A percentile compares a stretch with the other conserved stretches of the same genome.
These are phyloP conservation scores for Colletotrichum liaoningense DNA, from an alignment of 2,329 filamentous ascomycete genomes.

Conservation along the genomic window DNA sequence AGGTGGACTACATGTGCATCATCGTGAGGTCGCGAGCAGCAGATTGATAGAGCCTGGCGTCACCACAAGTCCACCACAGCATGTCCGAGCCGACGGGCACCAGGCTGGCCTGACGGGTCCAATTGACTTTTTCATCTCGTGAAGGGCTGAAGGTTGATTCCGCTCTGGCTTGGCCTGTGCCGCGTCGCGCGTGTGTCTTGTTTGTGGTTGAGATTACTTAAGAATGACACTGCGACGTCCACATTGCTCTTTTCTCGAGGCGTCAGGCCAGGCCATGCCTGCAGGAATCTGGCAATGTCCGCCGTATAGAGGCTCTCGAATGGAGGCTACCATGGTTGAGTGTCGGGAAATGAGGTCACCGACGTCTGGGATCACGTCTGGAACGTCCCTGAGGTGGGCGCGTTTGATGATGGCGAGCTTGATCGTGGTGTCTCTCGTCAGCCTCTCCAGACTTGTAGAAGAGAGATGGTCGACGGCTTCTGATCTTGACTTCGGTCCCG, in stretches of 20 bases:
- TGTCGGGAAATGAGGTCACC: constrained; percentile 15
- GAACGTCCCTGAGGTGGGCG: neutral
- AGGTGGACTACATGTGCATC: neutral
- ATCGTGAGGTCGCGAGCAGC: neutral
- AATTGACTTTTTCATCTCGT: constrained; percentile 29
- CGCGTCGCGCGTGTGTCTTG: neutral
- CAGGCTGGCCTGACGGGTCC: constrained; percentile 16
- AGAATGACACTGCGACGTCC: constrained; percentile 22
- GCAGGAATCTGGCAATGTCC: constrained; percentile 5
- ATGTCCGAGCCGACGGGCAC: too few species aligned
- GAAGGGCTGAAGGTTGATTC: constrained; percentile 21
- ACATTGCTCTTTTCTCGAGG: neutral
- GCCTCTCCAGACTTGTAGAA: neutral
- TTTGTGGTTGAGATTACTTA: constrained; percentile 6
- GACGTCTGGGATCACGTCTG: constrained; percentile 12
- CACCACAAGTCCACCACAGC: too few species aligned
- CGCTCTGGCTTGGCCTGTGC: constrained; percentile 16
- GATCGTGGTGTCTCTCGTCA: neutral
- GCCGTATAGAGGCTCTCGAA: neutral
- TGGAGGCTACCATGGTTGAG: neutral
- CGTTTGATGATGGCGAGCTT: neutral
- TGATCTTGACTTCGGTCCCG: constrained; percentile 22
- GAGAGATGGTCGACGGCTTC: neutral
- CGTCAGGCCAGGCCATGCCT: constrained; percentile 20
- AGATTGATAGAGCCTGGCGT: neutral